Evolutionary conservation across 768 basidiomycete species (phyloP).

Genomic region (Crassisporium funariophilum): DNA sequence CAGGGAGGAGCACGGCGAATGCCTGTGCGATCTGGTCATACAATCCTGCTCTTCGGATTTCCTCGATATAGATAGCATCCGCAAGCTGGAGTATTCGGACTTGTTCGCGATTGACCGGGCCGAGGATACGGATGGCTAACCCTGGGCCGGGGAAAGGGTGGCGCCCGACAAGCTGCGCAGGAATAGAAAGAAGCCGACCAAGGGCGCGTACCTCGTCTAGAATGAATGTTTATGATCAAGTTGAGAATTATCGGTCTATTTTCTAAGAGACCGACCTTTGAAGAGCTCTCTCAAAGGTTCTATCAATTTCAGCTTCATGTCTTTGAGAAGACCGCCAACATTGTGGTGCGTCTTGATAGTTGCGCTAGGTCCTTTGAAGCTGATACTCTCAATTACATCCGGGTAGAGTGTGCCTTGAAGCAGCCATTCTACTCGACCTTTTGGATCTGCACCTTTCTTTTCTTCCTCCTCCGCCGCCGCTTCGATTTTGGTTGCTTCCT

Average conservation of each 20-base stretch:
- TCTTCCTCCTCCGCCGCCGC: constrained; percentile 78
- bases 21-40: constrained; percentile 96
- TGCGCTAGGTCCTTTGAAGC: constrained; percentile 98
- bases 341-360: constrained; percentile 99
- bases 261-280: constrained; percentile 67
- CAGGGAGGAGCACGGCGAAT: constrained; percentile 92
- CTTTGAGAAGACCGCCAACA: constrained; percentile 91
- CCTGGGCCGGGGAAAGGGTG: constrained; percentile 99
- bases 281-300: constrained; percentile 97
- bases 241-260: constrained; percentile 3
- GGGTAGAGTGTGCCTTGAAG: constrained; percentile 98
- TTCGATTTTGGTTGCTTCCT: constrained; percentile 90
- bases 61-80: constrained; percentile 96
- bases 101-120: constrained; percentile 92
- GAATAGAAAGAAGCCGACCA: constrained; percentile 89
- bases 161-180: constrained; percentile 88
- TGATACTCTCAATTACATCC: constrained; percentile 98
- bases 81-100: constrained; percentile 90
- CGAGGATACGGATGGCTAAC: constrained; percentile 96
- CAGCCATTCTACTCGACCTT: constrained; percentile 95
- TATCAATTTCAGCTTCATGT: constrained; percentile 99
- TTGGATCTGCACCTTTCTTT: constrained; percentile 62
- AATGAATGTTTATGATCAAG: constrained; percentile 8
- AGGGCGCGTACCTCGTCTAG: constrained; percentile 94
- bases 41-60: constrained; percentile 89